A percentile compares a stretch with the other conserved stretches of the same genome.
Evolutionary conservation across 768 basidiomycete genomes (phyloP).

Genomic region (Lyophyllum atratum): DNA sequence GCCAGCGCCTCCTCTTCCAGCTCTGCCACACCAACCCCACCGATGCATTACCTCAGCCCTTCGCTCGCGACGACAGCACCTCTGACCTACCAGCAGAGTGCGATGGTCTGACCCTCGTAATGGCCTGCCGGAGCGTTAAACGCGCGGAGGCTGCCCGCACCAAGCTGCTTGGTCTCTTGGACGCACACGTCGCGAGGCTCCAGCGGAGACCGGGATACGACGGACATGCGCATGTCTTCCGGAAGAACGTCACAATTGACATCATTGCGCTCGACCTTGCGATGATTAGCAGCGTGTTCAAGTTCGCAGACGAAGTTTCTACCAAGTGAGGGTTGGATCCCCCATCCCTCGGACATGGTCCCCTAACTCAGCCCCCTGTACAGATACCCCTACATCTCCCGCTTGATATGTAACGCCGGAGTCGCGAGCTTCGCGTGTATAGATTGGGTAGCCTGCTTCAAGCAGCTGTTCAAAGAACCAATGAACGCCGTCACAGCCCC

Average conservation of each 20-base stretch:
- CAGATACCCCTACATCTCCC: conserved; percentile 82
- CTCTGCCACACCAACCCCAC: conserved; percentile 52
- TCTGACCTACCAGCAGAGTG: conserved; percentile 22
- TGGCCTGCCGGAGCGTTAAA: conserved; percentile 74
- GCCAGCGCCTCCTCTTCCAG: conserved; percentile 74
- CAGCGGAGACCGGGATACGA: conserved; percentile 39
- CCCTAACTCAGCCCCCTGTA: not conserved
- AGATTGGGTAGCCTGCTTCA: conserved; percentile 45
- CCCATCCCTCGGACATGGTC: not conserved
- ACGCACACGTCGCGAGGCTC: conserved; percentile 49
- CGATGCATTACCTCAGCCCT: conserved; percentile 52
- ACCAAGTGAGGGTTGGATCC: conserved; percentile 44
- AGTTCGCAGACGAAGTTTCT: conserved; percentile 57
- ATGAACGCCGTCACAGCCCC: conserved; percentile 55
- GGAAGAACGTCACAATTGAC: conserved; percentile 59
- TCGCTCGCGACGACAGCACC: conserved; percentile 18
- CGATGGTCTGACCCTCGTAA: conserved; percentile 68
- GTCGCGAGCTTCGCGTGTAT: conserved; percentile 58
- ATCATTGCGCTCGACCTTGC: conserved; percentile 68
- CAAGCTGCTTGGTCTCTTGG: conserved; percentile 55
- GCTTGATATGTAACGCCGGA: conserved; percentile 82
- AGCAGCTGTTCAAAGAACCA: conserved; percentile 48
- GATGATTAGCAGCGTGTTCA: conserved; percentile 57
- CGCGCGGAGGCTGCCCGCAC: conserved; percentile 63
- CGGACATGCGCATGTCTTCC: conserved; percentile 58